phyloP scores from a whole-genome alignment of 1,284 basidiomycete species.

The Cryptococcus maquisensis region DNA sequence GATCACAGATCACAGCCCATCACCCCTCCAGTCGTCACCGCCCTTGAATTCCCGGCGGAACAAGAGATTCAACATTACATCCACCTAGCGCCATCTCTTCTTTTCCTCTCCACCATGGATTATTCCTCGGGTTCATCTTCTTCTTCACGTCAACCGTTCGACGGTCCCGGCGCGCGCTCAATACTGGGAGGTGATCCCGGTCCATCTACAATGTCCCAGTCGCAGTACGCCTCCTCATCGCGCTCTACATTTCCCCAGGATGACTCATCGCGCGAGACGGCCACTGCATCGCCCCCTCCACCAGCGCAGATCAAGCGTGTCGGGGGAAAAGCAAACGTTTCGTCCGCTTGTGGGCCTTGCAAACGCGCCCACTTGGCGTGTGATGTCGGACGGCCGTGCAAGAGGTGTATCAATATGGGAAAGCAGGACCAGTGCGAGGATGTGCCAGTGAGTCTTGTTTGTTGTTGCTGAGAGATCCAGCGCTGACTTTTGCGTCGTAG shows the following conservation, averaged over 20 bases:
- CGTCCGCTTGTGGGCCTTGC: slow-evolving; percentile 43
- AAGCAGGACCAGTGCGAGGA: slow-evolving; percentile 45
- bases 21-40: neutral
- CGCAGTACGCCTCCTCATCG: neutral
- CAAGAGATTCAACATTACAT: too few species aligned
- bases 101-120: neutral
- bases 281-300: slow-evolving; percentile 8
- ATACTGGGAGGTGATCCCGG: slow-evolving; percentile 4
- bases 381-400: slow-evolving; percentile 42
- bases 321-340: slow-evolving; percentile 21
- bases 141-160: slow-evolving; percentile 3
- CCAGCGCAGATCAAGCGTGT: slow-evolving; percentile 12
- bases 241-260: neutral
- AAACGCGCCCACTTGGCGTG: slow-evolving; percentile 45
- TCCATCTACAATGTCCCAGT: neutral
- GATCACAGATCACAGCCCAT: too few species aligned
- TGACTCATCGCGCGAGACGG: neutral
- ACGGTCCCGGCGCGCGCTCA: slow-evolving; percentile 11
- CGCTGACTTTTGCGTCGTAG: slow-evolving; percentile 16
- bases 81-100: too few species aligned
- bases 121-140: neutral
- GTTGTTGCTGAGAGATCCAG: neutral
- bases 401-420: slow-evolving; percentile 43
- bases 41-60: neutral
- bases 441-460: slow-evolving; percentile 38